phyloP scores from a whole-genome alignment of 164 flowering plant species.

The grape (Vitis vinifera) region DNA sequence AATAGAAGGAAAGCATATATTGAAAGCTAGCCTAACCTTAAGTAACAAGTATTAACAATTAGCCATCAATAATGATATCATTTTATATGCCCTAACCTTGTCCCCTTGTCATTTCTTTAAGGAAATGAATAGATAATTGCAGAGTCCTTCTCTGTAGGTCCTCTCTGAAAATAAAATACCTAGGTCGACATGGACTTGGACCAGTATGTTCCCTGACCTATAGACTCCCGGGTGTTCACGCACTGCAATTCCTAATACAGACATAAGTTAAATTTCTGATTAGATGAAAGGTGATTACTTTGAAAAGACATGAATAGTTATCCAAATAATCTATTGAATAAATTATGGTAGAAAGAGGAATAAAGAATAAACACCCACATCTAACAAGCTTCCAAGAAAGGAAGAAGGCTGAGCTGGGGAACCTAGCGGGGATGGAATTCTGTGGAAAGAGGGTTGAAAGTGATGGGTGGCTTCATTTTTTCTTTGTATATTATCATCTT shows the following conservation, averaged over 20 bases:
- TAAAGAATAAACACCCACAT: neutral
- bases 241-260: neutral
- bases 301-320: slow-evolving; percentile 14
- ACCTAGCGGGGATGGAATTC: slow-evolving; percentile 17
- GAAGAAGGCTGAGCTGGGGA: slow-evolving; percentile 8
- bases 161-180: no score
- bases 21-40: no score
- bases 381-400: slow-evolving; percentile 15
- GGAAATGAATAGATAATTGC: no score
- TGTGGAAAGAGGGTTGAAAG: slow-evolving; percentile 1
- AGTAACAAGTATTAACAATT: no score
- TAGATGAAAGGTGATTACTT: neutral
- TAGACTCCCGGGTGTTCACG: neutral
- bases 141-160: no score
- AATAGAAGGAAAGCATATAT: no score
- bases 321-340: neutral
- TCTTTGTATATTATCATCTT: neutral
- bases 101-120: no score
- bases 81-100: no score
- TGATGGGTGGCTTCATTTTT: neutral
- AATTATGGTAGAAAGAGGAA: neutral
- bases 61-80: no score
- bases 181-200: no score
- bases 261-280: neutral
- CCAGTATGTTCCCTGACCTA: no score